Evolutionary conservation across 2,329 filamentous ascomycete genomes (phyloP).

Genomic region (Neopestalotiopsis sp.): DNA sequence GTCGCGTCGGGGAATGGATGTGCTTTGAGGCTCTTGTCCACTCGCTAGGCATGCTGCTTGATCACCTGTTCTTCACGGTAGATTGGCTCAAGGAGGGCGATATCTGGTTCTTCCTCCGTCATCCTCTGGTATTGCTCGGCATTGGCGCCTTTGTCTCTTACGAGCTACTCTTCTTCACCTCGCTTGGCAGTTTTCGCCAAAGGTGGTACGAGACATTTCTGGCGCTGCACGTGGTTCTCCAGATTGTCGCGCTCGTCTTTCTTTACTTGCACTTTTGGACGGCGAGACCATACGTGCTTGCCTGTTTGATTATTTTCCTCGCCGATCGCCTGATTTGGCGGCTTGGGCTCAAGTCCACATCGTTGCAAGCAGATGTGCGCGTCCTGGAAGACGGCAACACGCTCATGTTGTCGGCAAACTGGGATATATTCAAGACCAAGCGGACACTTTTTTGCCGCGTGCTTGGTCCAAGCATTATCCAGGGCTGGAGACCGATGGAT

Average conservation of each 20-base stretch:
- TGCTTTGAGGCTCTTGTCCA: conserved; percentile 65
- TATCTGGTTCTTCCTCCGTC: conserved; percentile 54
- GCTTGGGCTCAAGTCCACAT: conserved; percentile 54
- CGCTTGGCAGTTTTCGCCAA: conserved; percentile 62
- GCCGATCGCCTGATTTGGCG: conserved; percentile 64
- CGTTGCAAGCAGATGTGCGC: conserved; percentile 51
- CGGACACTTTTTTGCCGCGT: conserved; percentile 15
- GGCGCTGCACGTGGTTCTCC: conserved; percentile 61
- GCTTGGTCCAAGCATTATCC: conserved; percentile 40
- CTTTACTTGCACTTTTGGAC: conserved; percentile 64
- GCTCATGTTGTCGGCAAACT: conserved; percentile 47
- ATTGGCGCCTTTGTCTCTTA: conserved; percentile 61
- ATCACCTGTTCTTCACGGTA: conserved; percentile 56
- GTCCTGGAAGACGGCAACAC: conserved; percentile 64
- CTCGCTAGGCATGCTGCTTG: conserved; percentile 58
- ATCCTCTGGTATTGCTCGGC: conserved; percentile 57
- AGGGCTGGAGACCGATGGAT: conserved; percentile 65
- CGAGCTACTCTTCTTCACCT: conserved; percentile 66
- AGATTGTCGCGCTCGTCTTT: conserved; percentile 58
- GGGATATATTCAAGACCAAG: conserved; percentile 35
- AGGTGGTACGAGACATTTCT: conserved; percentile 69
- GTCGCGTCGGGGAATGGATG: conserved; percentile 65
- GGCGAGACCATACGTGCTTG: conserved; percentile 56
- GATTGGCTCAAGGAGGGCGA: conserved; percentile 46
- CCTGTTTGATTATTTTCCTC: conserved; percentile 60